Conservation (phyloP, 495 filamentous ascomycete genomes). For the Penicillium cataractarum region DNA sequence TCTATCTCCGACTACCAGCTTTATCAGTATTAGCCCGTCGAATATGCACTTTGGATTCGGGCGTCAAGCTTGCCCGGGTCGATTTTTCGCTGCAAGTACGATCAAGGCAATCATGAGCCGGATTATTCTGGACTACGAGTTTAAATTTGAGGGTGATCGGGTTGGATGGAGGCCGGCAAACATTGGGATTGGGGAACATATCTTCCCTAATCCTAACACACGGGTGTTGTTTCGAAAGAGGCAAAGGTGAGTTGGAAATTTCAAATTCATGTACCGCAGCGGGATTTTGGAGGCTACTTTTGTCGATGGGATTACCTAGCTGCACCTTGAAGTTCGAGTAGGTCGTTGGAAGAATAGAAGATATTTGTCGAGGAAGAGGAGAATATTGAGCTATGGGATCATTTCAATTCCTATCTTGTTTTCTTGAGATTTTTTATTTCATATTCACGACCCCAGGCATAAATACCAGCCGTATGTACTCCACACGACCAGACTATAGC, state of each 20-base stretch:
- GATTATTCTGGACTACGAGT: slow-evolving; percentile 56
- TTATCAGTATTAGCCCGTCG: slow-evolving; percentile 26
- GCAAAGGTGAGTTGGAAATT: neutral
- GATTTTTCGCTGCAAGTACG: slow-evolving; percentile 58
- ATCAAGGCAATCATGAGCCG: slow-evolving; percentile 60
- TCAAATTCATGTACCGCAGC: neutral
- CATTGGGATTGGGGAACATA: slow-evolving; percentile 35
- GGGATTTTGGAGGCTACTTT: neutral
- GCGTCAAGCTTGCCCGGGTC: slow-evolving; percentile 53
- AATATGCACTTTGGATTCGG: slow-evolving; percentile 44
- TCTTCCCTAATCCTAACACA: slow-evolving; percentile 31
- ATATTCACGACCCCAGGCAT: neutral
- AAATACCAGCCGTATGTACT: neutral
- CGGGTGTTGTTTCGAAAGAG: slow-evolving; percentile 35
- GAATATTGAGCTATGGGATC: neutral
- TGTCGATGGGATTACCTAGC: neutral
- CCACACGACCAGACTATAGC: neutral
- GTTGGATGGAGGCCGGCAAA: slow-evolving; percentile 29
- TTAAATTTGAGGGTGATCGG: slow-evolving; percentile 36
- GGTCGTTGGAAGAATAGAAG: neutral
- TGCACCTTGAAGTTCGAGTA: neutral
- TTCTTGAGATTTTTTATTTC: neutral
- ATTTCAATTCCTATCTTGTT: slow-evolving; percentile 10
- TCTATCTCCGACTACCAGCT: slow-evolving; percentile 18
- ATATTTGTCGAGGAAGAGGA: neutral